Evolutionary conservation across 805 yeast genomes (phyloP).

Genomic region (Metschnikowia dekortorum): DNA sequence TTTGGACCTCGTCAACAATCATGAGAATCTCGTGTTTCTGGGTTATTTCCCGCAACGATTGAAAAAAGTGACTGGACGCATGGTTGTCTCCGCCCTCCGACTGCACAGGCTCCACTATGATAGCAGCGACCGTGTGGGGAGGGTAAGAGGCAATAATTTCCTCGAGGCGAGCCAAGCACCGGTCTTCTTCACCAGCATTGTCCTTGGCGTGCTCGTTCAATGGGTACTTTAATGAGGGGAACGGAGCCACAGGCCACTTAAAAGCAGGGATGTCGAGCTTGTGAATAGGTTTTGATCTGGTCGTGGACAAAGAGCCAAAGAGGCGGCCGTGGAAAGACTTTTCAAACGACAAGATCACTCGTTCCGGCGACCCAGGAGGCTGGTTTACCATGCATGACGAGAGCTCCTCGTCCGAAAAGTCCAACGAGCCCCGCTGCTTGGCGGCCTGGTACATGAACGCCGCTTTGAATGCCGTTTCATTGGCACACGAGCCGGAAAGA

Average conservation of each 20-base stretch:
- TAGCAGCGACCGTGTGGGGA: constrained; percentile 47
- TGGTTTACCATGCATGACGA: constrained; percentile 46
- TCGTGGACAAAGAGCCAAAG: constrained; percentile 52
- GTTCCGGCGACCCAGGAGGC: constrained; percentile 50
- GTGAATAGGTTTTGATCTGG: constrained; percentile 54
- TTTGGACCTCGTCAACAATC: constrained; percentile 71
- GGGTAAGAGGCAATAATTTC: constrained; percentile 26
- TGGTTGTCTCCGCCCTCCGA: constrained; percentile 78
- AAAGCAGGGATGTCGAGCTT: constrained; percentile 59
- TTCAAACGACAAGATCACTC: constrained; percentile 50
- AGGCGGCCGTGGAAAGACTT: constrained; percentile 55
- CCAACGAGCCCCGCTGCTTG: constrained; percentile 45
- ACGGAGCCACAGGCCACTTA: constrained; percentile 53
- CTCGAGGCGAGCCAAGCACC: constrained; percentile 45
- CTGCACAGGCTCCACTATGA: constrained; percentile 59
- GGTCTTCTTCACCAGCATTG: constrained; percentile 45
- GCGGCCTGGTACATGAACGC: constrained; percentile 63
- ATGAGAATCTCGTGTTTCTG: constrained; percentile 51
- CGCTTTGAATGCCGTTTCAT: constrained; percentile 68
- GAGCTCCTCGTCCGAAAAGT: constrained; percentile 45
- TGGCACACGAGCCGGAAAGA: constrained; percentile 64
- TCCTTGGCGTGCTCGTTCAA: constrained; percentile 32
- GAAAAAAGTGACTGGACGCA: constrained; percentile 58
- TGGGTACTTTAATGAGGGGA: constrained; percentile 41
- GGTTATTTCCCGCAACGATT: constrained; percentile 57